Evolutionary conservation across 768 basidiomycete genomes (phyloP).

Genomic region (Macrolepiota dolichaula): DNA sequence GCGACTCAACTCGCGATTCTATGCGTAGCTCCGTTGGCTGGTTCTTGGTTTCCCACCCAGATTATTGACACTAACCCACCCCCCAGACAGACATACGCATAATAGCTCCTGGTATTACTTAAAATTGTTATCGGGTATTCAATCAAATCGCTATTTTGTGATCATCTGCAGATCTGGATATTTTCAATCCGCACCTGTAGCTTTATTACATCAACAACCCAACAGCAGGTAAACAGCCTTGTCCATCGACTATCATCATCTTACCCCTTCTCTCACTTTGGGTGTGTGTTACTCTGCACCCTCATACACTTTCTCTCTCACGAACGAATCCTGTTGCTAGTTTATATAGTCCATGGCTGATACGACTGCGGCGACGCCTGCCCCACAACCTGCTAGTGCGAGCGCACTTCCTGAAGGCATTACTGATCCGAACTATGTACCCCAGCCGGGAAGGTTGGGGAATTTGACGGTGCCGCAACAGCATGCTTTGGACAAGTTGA

Average conservation of each 20-base stretch:
- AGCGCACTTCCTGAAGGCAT: conserved; percentile 55
- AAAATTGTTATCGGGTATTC: neutral
- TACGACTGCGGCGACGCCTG: neutral
- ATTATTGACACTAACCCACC: neutral
- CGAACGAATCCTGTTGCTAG: too few relatives aligned
- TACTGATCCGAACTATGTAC: conserved; percentile 63
- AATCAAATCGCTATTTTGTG: neutral
- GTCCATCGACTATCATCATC: neutral
- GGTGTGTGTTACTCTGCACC: neutral
- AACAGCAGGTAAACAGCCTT: neutral
- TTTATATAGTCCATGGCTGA: neutral
- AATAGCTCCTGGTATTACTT: neutral
- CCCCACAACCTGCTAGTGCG: conserved; percentile 41
- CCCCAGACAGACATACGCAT: neutral
- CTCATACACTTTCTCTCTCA: too few relatives aligned
- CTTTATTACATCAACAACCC: neutral
- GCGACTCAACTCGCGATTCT: conserved; percentile 15
- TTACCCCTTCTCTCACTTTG: neutral
- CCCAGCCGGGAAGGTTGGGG: conserved; percentile 73
- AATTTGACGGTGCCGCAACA: conserved; percentile 67
- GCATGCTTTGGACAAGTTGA: conserved; percentile 67
- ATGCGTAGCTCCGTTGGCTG: neutral
- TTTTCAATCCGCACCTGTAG: neutral
- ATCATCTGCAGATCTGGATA: neutral
- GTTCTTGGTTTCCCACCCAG: neutral